Evolutionary conservation across 1,284 basidiomycete species (phyloP).

Genomic region (Sporisorium reilianum): DNA sequence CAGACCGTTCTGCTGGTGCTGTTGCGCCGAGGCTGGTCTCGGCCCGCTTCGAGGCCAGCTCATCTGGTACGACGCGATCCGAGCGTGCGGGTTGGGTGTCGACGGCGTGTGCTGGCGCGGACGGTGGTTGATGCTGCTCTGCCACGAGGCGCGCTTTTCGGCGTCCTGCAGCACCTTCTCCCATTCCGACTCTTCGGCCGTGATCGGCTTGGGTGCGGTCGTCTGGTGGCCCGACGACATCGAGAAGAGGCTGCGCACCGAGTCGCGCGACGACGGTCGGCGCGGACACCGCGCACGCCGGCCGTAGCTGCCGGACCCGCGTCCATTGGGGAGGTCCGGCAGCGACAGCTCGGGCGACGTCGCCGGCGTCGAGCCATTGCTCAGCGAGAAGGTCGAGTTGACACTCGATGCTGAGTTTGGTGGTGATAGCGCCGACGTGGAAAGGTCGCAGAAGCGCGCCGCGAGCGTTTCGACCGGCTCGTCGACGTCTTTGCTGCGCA

Average conservation of each 20-base stretch:
- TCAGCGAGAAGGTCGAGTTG: conserved; percentile 5
- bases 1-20: conserved; percentile 10
- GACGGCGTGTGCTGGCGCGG: conserved; percentile 14
- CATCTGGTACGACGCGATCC: conserved; percentile 7
- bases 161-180: conserved; percentile 32
- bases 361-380: background rate
- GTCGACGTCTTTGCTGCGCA: background rate
- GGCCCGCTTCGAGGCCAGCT: conserved; percentile 31
- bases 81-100: background rate
- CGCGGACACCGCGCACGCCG: conserved; percentile 5
- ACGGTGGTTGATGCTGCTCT: conserved; percentile 39
- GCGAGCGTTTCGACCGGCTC: conserved; percentile 24
- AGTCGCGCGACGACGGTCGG: conserved; percentile 10
- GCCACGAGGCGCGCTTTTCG: conserved; percentile 28
- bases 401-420: conserved; percentile 18
- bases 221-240: background rate
- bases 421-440: conserved; percentile 9
- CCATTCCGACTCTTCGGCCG: conserved; percentile 25
- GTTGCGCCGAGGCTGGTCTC: background rate
- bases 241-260: conserved; percentile 20
- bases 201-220: background rate
- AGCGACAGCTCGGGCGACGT: conserved; percentile 26
- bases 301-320: conserved; percentile 14
- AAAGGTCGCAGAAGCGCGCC: conserved; percentile 15
- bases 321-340: conserved; percentile 1